Base-by-base conservation (phyloP, 176 grass and related monocot genomes). In the Paspalum vaginatum region DNA sequence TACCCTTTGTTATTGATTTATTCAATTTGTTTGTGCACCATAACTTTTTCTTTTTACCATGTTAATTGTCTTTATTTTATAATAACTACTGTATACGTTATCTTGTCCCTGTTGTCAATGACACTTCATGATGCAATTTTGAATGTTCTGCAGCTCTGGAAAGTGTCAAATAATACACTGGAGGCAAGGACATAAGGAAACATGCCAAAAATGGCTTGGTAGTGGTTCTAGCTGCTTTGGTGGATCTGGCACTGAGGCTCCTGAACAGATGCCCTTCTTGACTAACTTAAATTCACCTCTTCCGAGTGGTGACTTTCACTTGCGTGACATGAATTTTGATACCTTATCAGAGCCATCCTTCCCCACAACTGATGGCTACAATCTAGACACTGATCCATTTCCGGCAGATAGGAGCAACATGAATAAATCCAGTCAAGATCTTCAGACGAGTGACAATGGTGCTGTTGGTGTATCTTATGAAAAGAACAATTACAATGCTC, bases 91-190 rank as follows among this genome's bases (percentile, higher is more conserved):
- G 48, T 57, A 53, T 77, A 61, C 16, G 55, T 56, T 48, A 64
- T n/a, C 27, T 72, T 25, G 2, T 9, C 27, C n/a, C 22, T 65
- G 3, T 55, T 83, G 18, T 26, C 42, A 18, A 25, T 20, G 40
- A 24, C 8, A 67, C 11, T 27, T 79, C 37, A 16, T 81, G 50
- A 81, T 57, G 6, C 13, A 16, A 45, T 18, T 74, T 83, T 68
- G n/a, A 62, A 79, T 87, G 60, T 85, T 67, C 58, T 67, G 74
- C 88, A 99, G 96, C 79, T 99, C 96, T 62, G 96, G 96, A 51
- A 99, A 89, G 84, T 99, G 96, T 62, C 96, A 99, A 92, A 99
- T 99, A 88, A 73, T 83, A 72, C 96, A 99, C 76, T 99, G 96
- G 96, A 88, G 96, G 73, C 93, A 95, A 70, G 96, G 88, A 47